Evolutionary conservation across 2,329 filamentous ascomycete genomes (phyloP).

Genomic region (Colletotrichum sp.): DNA sequence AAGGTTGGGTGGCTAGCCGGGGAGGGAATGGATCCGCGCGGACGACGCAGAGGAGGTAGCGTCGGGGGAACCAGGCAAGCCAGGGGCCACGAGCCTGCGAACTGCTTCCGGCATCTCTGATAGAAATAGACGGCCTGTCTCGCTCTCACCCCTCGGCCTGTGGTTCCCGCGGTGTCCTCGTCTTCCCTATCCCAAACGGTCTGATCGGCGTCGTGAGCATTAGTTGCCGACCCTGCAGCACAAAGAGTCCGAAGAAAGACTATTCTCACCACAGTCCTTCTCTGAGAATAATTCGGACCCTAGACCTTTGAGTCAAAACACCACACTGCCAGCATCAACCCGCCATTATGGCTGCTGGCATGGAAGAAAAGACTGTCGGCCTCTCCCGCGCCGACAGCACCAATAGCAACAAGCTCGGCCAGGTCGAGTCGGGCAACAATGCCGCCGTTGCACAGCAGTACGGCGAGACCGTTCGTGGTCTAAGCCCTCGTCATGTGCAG

Average conservation of each 20-base stretch:
- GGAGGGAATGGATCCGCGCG: not conserved
- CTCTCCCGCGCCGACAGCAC: conserved; percentile 16
- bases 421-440: conserved; percentile 4
- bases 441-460: conserved; percentile 25
- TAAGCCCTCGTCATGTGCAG: conserved; percentile 48
- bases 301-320: not conserved
- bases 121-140: conserved; percentile 2
- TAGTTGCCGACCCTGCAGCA: not conserved
- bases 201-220: not conserved
- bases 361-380: conserved; percentile 19
- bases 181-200: not conserved
- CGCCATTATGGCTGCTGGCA: conserved; percentile 6
- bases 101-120: not conserved
- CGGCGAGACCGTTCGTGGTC: conserved; percentile 36
- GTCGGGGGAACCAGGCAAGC: not conserved
- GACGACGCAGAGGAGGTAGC: not conserved
- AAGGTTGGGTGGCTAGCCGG: conserved; percentile 3
- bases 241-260: not conserved
- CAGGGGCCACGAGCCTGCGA: not conserved
- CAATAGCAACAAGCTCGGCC: conserved; percentile 18
- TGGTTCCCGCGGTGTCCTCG: not conserved
- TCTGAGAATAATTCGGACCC: not conserved
- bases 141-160: not conserved
- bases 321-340: not conserved
- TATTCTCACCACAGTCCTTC: not conserved